Conservation (phyloP, 176 grass and related monocot genomes). For the Alloteropsis semialata region DNA sequence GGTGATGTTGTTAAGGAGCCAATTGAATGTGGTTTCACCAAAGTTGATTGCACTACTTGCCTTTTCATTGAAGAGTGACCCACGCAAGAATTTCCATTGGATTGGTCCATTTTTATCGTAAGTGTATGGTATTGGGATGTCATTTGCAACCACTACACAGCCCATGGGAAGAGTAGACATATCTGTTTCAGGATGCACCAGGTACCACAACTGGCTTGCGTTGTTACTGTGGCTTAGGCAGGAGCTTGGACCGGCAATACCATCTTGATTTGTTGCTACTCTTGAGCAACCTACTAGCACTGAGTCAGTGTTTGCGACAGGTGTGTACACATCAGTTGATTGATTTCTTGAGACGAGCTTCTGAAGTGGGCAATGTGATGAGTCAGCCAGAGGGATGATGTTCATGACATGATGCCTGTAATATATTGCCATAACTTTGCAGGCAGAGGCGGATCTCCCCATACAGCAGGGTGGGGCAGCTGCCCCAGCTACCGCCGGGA, state of each 20-base stretch:
- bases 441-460: no score
- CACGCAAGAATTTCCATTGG: accelerated
- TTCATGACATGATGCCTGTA: slow-evolving; percentile 11
- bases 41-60: slow-evolving; percentile 12
- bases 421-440: slow-evolving; percentile 26
- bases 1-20: slow-evolving; percentile 19
- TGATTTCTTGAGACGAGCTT: neutral
- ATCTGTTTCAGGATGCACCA: neutral
- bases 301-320: neutral
- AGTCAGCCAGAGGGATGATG: neutral
- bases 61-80: neutral
- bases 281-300: slow-evolving; percentile 36
- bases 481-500: no score
- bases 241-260: slow-evolving; percentile 14
- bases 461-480: no score
- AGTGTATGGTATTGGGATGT: neutral
- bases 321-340: slow-evolving; percentile 26
- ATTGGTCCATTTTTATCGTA: neutral
- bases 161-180: slow-evolving; percentile 35
- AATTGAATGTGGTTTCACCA: slow-evolving; percentile 16
- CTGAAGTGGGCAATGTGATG: no score
- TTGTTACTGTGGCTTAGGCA: slow-evolving; percentile 31
- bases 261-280: neutral
- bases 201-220: slow-evolving; percentile 26
- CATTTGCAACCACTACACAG: slow-evolving; percentile 24